Percentiles rank a stretch among this genome's conserved stretches.
These are phyloP conservation scores for Coemansia sp. DNA, from an alignment of 192 early-diverging fungal species.

Conservation along the genomic window DNA sequence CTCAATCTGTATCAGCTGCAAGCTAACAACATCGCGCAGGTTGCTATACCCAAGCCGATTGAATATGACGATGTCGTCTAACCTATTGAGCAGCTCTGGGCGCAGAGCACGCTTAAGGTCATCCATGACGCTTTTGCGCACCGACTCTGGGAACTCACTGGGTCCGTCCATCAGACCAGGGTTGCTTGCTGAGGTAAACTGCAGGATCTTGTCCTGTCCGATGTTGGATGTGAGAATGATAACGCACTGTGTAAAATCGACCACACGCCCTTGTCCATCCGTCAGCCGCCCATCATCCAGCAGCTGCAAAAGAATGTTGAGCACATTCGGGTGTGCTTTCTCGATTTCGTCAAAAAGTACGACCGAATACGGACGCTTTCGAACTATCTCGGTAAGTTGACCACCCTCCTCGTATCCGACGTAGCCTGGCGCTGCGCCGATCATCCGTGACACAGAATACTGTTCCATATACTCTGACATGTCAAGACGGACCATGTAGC, in stretches of 20 bases:
- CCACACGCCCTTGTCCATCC: conserved; percentile 86
- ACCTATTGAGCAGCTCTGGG: conserved; percentile 95
- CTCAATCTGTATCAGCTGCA: conserved; percentile 66
- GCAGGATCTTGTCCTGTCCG: conserved; percentile 65
- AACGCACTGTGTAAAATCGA: conserved; percentile 95
- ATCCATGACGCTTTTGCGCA: conserved; percentile 69
- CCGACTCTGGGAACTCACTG: conserved; percentile 41
- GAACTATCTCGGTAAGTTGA: conserved; percentile 91
- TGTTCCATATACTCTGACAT: conserved; percentile 99
- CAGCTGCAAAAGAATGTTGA: conserved; percentile 77
- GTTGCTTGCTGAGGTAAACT: conserved; percentile 27
- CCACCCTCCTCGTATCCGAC: conserved; percentile 96
- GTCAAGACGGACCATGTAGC: conserved; percentile 93
- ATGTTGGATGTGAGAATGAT: conserved; percentile 96
- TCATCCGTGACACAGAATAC: conserved; percentile 84
- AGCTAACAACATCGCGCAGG: conserved; percentile 68
- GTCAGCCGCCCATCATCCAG: conserved; percentile 96
- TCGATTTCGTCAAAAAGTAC: conserved; percentile 98
- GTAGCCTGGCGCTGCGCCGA: conserved; percentile 96
- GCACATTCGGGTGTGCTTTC: conserved; percentile 87
- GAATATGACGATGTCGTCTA: conserved; percentile 93
- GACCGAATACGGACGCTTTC: conserved; percentile 89
- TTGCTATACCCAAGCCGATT: conserved; percentile 63
- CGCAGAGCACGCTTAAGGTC: conserved; percentile 81
- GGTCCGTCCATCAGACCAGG: conserved; percentile 17